phyloP scores from a whole-genome alignment of 345 rosid species.

The Alliaria petiolata region DNA sequence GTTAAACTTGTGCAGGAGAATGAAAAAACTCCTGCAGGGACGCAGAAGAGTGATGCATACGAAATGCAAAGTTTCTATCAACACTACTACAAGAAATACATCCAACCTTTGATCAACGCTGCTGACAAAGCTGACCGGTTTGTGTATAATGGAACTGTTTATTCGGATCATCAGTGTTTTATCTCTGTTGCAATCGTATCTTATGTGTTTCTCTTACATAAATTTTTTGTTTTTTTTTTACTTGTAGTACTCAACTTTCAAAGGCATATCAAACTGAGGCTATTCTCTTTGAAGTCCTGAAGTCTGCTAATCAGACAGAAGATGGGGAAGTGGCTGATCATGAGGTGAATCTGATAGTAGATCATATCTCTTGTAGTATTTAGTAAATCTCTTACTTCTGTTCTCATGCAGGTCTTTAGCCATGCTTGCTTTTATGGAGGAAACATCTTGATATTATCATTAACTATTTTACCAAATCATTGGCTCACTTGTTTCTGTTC shows the following conservation, averaged over 20 bases:
- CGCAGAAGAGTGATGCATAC: constrained; percentile 84
- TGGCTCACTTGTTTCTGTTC: background rate
- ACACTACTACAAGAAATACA: constrained; percentile 78
- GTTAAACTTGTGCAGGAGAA: constrained; percentile 56
- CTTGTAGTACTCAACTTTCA: constrained; percentile 64
- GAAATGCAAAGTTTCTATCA: constrained; percentile 91
- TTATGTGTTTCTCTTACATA: background rate
- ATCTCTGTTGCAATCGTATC: too few relatives aligned
- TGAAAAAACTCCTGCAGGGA: constrained; percentile 74
- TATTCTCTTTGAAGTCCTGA: constrained; percentile 70
- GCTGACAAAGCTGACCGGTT: constrained; percentile 83
- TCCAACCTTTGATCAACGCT: constrained; percentile 76
- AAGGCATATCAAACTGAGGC: constrained; percentile 81
- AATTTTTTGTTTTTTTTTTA: background rate
- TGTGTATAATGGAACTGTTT: constrained; percentile 12
- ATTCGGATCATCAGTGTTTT: too few relatives aligned
- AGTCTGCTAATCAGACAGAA: constrained; percentile 67
- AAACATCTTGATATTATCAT: background rate
- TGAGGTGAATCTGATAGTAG: constrained; percentile 41
- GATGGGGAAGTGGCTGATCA: constrained; percentile 65
- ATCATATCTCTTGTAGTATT: background rate
- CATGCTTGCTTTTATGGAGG: background rate
- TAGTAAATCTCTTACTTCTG: background rate
- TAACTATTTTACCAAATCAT: too few relatives aligned
- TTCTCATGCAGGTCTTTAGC: background rate